Conservation (phyloP, 2,329 filamentous ascomycete genomes). For the Sclerotinia minor region DNA sequence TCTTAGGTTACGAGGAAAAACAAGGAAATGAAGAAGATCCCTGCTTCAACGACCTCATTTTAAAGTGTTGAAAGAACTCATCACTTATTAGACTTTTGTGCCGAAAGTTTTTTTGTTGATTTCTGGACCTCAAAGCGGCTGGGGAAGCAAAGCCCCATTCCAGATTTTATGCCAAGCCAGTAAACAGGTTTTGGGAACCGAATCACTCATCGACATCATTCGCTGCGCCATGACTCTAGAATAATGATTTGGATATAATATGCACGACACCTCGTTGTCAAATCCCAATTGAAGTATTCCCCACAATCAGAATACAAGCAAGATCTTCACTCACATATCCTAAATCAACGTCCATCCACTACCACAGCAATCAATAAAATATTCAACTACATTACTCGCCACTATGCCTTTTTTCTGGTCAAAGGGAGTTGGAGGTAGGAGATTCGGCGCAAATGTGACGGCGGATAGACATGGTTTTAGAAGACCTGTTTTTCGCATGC, state of each 20-base stretch:
- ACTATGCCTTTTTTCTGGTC: slow-evolving; percentile 19
- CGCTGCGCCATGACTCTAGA: background rate
- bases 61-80: background rate
- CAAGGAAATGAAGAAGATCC: slow-evolving; percentile 7
- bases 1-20: slow-evolving; percentile 2
- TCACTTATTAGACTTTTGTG: background rate
- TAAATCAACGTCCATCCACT: background rate
- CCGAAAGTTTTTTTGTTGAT: background rate
- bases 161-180: slow-evolving; percentile 6
- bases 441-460: slow-evolving; percentile 19
- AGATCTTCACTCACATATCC: background rate
- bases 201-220: slow-evolving; percentile 10
- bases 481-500: slow-evolving; percentile 15
- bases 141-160: slow-evolving; percentile 4
- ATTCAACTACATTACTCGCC: background rate
- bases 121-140: slow-evolving; percentile 8
- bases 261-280: slow-evolving; percentile 4
- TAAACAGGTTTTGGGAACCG: slow-evolving; percentile 21
- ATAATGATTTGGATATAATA: slow-evolving; percentile 8
- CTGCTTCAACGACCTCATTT: background rate
- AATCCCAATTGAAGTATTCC: background rate
- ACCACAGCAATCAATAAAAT: background rate
- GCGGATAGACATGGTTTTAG: slow-evolving; percentile 19
- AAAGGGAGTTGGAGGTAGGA: slow-evolving; percentile 14
- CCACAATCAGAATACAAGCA: background rate